Evolutionary conservation across 805 yeast genomes (phyloP).

Genomic region (Metschnikowia chrysomelidarum): DNA sequence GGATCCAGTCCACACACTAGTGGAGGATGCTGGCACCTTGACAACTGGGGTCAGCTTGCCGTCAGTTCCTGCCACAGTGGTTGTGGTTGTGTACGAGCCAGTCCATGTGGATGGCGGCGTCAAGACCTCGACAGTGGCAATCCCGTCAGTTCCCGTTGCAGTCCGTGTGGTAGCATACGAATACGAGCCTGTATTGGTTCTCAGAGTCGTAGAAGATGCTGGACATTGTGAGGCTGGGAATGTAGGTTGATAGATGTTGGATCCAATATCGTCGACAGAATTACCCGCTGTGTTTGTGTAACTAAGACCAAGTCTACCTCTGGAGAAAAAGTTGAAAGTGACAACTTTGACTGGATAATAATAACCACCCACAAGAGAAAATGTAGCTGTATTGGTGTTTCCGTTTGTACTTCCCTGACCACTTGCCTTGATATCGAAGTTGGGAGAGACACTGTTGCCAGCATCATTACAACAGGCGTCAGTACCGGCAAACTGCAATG

Average conservation of each 20-base stretch:
- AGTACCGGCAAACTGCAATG: slow-evolving; percentile 9
- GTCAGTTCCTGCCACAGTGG: slow-evolving; percentile 1
- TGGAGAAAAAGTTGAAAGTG: slow-evolving; percentile 9
- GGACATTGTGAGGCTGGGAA: slow-evolving; percentile 3
- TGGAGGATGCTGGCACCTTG: slow-evolving; percentile 10
- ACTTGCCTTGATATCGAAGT: slow-evolving; percentile 2
- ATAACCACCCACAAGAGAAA: slow-evolving; percentile 5
- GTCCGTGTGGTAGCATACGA: slow-evolving; percentile 1
- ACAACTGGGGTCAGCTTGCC: slow-evolving; percentile 6
- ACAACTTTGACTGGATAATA: slow-evolving; percentile 13
- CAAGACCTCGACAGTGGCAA: slow-evolving; percentile 8
- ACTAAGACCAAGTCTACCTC: slow-evolving; percentile 1
- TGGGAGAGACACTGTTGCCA: slow-evolving; percentile 6
- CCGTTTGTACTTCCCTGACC: slow-evolving; percentile 6
- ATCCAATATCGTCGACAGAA: slow-evolving; percentile 4
- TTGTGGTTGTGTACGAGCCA: slow-evolving; percentile 1
- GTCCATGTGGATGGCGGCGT: slow-evolving; percentile 3
- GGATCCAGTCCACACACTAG: no score
- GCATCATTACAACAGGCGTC: slow-evolving; percentile 13
- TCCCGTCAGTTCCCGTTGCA: no score
- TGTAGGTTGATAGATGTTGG: slow-evolving; percentile 1
- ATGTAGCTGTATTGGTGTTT: slow-evolving; percentile 2
- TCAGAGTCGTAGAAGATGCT: neutral
- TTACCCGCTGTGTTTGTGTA: slow-evolving; percentile 1
- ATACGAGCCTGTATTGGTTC: slow-evolving; percentile 1